Conservation (phyloP, 371 early-diverging fungal species). For the Paraphysoderma sedebokerense region DNA sequence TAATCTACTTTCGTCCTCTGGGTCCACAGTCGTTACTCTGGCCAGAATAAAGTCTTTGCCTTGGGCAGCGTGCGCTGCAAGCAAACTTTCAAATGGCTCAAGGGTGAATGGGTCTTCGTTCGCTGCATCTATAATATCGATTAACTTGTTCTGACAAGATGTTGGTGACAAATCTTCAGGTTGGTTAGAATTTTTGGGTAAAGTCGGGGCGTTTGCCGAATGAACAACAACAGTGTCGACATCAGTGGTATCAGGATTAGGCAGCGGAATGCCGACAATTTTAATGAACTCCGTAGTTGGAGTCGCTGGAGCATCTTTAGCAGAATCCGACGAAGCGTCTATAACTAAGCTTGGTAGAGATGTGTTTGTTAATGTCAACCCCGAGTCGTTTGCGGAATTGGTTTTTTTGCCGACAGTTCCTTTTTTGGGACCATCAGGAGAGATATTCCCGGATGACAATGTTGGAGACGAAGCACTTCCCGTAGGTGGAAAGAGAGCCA, state of each 20-base stretch:
- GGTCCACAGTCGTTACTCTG: constrained; percentile 58
- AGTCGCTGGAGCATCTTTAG: no score
- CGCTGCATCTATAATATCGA: constrained; percentile 31
- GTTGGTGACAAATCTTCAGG: constrained; percentile 2
- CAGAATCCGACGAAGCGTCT: no score
- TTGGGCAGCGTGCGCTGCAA: constrained; percentile 31
- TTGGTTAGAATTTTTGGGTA: no score
- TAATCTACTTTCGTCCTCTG: constrained; percentile 23
- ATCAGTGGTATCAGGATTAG: not conserved
- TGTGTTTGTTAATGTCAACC: no score
- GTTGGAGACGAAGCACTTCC: no score
- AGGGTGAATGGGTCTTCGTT: constrained; percentile 66
- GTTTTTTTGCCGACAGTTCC: no score
- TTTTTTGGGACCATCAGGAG: no score
- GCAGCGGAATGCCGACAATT: not conserved
- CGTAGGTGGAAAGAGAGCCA: no score
- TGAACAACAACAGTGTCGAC: constrained; percentile 3
- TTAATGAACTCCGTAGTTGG: not conserved
- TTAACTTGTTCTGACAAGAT: constrained; percentile 2
- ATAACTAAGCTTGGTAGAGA: no score
- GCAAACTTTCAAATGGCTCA: constrained; percentile 44
- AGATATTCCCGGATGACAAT: no score
- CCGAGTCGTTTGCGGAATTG: no score
- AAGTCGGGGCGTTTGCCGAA: constrained; percentile 1
- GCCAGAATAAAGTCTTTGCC: constrained; percentile 63